These are phyloP conservation scores for Kwoniella shandongensis DNA, from an alignment of 768 basidiomycete species.

Conservation along the genomic window DNA sequence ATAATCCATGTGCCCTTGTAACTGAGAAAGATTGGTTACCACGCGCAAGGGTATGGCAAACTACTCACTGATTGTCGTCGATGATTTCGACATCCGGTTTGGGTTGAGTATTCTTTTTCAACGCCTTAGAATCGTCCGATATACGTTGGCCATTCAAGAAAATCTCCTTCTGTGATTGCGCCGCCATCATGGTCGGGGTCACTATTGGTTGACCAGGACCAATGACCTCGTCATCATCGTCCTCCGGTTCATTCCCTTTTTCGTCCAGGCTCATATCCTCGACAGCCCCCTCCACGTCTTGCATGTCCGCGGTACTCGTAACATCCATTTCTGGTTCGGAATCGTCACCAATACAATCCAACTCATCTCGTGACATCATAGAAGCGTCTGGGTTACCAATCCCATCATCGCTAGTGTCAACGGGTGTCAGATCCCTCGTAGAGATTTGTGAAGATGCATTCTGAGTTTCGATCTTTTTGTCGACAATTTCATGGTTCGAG, in stretches of 20 bases:
- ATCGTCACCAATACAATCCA: constrained; percentile 16
- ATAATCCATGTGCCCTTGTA: constrained; percentile 61
- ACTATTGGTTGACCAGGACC: neutral
- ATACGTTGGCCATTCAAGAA: too few relatives aligned
- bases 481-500: too few relatives aligned
- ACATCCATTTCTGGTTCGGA: constrained; percentile 1
- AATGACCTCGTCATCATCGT: neutral
- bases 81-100: constrained; percentile 4
- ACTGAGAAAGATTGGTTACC: neutral
- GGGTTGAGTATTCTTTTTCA: constrained; percentile 1
- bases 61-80: constrained; percentile 14
- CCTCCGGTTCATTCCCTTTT: constrained; percentile 7
- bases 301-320: neutral
- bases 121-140: neutral
- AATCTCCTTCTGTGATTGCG: neutral
- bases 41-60: too few relatives aligned
- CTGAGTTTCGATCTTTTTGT: too few relatives aligned
- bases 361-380: constrained; percentile 9
- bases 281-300: neutral
- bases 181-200: constrained; percentile 12
- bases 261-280: constrained; percentile 4
- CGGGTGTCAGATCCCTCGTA: neutral
- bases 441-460: too few relatives aligned
- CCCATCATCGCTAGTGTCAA: neutral
- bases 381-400: neutral